Evolutionary conservation across 768 basidiomycete genomes (phyloP), one percentile per base, ranked within the genome.

Genomic region (Coprinopsis strossmayeri): DNA sequence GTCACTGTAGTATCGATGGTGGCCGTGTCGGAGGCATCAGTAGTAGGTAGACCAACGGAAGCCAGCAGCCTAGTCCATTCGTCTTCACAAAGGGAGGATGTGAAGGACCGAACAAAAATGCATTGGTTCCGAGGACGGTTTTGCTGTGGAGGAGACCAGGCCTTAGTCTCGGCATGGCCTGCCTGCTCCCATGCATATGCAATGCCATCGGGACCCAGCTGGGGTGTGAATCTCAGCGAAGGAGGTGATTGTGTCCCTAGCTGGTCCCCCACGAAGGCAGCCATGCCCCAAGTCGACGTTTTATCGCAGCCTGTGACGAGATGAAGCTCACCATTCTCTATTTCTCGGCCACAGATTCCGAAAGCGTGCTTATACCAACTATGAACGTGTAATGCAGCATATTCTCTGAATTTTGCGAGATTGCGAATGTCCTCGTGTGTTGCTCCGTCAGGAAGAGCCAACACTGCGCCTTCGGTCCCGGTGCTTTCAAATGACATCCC

Each of bases 361-460:
- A 62, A 57, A 7, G 56, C 63, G 18, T 62, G 63, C 25, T 46
- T 49, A 48, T 67, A 69, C 67, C 68, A 69, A 3, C 53, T 46
- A 12, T 46, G 48, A 0, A 60, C 66, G 46, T 68, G 41, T 24
- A 50, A 32, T 26, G 49, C 48, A 1, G 64, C 64, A 34, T 61
- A 61, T 12, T 59, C 55, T 4, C 56, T 53, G 32, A 69, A 64
- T 1, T 46, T 51, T 2, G n/a, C 39, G 11, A 49, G 42, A 13
- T 69, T 58, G 13, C 56, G 56, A 25, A 65, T 52, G 21, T 63
- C 60, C 15, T 59, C 54, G 44, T 55, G 37, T 15, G 51, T 53
- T 1, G 65, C 62, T 3, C 66, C 70, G 27, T 67, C 59, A 0
- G 69, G 67, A 34, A 70, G 60, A 18, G 63, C 42, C 7, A 70